These are phyloP conservation scores for Geoglossum glabrum DNA, from an alignment of 495 filamentous ascomycete genomes.

Conservation along the genomic window DNA sequence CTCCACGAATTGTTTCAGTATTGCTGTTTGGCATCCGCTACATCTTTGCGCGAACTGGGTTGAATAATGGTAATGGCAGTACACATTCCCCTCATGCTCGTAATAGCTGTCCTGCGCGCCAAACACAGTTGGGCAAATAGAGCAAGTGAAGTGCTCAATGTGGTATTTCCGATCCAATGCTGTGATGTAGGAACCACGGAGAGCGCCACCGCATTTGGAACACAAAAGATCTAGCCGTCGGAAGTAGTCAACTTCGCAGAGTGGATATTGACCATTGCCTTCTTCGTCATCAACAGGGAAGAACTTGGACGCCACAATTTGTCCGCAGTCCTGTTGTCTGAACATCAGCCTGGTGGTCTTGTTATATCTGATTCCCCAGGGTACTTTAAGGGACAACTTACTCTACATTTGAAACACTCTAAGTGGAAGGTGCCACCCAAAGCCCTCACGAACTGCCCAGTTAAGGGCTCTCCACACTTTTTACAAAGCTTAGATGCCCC, in stretches of 20 bases:
- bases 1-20: conserved; percentile 97
- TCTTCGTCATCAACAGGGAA: conserved; percentile 88
- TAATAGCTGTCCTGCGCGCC: conserved; percentile 97
- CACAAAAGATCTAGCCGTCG: conserved; percentile 79
- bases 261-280: conserved; percentile 68
- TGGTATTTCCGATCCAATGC: conserved; percentile 96
- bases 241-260: conserved; percentile 98
- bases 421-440: conserved; percentile 85
- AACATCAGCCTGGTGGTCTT: neutral
- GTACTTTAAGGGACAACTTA: conserved; percentile 26
- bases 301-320: conserved; percentile 95
- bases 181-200: conserved; percentile 96
- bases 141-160: conserved; percentile 98
- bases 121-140: conserved; percentile 90
- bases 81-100: conserved; percentile 89
- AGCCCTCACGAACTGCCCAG: conserved; percentile 89
- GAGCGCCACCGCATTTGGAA: conserved; percentile 74
- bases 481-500: conserved; percentile 42
- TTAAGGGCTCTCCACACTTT: conserved; percentile 69
- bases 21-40: conserved; percentile 92
- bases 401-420: conserved; percentile 93
- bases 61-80: conserved; percentile 98
- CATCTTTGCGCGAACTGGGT: conserved; percentile 93
- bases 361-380: neutral
- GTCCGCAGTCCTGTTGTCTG: conserved; percentile 59